A percentile compares a stretch with the other conserved stretches of the same genome.
Evolutionary conservation across 2,329 filamentous ascomycete genomes (phyloP).

Genomic region (Ilyonectria sp.): DNA sequence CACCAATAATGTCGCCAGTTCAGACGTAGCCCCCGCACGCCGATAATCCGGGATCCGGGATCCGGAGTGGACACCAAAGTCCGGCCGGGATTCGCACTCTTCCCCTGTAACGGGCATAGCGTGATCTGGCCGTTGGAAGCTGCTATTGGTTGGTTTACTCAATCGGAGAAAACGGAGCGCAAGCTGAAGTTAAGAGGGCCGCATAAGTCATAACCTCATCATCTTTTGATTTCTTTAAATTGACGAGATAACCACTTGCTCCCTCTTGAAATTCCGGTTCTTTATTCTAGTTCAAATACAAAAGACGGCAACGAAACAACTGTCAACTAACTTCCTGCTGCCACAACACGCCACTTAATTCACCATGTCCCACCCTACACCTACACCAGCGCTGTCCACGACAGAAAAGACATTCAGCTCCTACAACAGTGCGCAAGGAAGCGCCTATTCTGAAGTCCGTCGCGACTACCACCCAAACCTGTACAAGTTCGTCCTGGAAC

Average conservation of each 20-base stretch:
- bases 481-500: constrained; percentile 62
- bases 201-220: neutral
- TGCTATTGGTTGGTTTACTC: neutral
- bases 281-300: neutral
- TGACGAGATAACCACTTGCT: neutral
- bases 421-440: constrained; percentile 59
- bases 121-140: neutral
- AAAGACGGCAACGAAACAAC: too few relatives aligned
- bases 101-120: constrained; percentile 5
- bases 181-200: neutral
- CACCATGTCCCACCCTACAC: constrained; percentile 11
- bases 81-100: constrained; percentile 8
- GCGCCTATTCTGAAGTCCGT: constrained; percentile 60
- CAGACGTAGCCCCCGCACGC: neutral
- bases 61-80: neutral
- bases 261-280: neutral
- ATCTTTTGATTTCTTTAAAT: neutral
- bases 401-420: constrained; percentile 59
- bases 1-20: too few relatives aligned
- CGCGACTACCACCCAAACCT: constrained; percentile 60
- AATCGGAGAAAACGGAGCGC: neutral
- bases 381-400: neutral
- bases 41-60: neutral
- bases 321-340: too few relatives aligned
- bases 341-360: too few relatives aligned